Percentiles rank a stretch among this genome's conserved stretches.
Conservation (phyloP, 805 yeast species). For the Ogataea kodamae region DNA sequence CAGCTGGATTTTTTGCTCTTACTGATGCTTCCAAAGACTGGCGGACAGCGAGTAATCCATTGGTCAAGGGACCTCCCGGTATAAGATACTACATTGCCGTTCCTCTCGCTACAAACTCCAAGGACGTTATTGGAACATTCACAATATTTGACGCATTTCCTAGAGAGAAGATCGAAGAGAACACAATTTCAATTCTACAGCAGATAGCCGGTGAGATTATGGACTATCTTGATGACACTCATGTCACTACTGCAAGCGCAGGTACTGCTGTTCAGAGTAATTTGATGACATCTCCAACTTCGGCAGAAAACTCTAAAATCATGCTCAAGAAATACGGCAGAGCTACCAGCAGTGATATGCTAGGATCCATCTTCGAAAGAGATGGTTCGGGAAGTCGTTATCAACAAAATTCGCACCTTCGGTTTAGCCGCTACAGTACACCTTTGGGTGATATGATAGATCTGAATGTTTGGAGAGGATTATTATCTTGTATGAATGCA, state of each 20-base stretch:
- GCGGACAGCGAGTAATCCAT: constrained; percentile 61
- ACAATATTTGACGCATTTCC: constrained; percentile 53
- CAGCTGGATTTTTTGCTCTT: constrained; percentile 51
- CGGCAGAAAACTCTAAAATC: constrained; percentile 12
- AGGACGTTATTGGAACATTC: constrained; percentile 51
- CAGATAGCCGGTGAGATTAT: constrained; percentile 41
- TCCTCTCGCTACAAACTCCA: constrained; percentile 42
- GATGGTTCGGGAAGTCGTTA: constrained; percentile 68
- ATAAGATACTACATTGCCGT: constrained; percentile 65
- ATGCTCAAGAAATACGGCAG: constrained; percentile 47
- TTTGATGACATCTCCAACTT: constrained; percentile 5
- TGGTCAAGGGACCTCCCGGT: constrained; percentile 58
- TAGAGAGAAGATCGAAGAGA: constrained; percentile 35
- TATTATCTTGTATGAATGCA: constrained; percentile 38
- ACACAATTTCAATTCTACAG: constrained; percentile 36
- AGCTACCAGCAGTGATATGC: constrained; percentile 45
- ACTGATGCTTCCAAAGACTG: constrained; percentile 65
- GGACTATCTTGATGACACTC: constrained; percentile 38
- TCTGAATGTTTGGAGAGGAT: constrained; percentile 34
- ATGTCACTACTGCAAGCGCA: constrained; percentile 2
- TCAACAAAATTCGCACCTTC: constrained; percentile 44
- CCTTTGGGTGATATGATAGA: constrained; percentile 31
- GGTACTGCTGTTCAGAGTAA: constrained; percentile 1
- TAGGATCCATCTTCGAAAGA: constrained; percentile 49
- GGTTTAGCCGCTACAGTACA: constrained; percentile 35